A percentile compares a stretch with the other conserved stretches of the same genome.
Evolutionary conservation across 2,329 filamentous ascomycete genomes (phyloP).

Genomic region (Trichoderma endophyticum): DNA sequence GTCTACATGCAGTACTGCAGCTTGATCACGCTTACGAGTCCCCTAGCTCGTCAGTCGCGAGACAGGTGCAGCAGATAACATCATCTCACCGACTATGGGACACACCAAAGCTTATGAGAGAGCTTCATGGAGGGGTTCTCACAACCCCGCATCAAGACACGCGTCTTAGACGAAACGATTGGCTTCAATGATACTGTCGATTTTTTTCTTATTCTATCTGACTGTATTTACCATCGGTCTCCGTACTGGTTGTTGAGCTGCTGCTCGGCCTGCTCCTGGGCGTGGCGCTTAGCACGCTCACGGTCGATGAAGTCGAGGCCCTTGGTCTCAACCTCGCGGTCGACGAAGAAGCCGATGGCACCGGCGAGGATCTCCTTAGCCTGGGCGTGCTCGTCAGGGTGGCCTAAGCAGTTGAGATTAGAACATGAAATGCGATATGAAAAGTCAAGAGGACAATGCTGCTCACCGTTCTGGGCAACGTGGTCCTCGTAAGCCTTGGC

Average conservation of each 20-base stretch:
- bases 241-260: constrained; percentile 23
- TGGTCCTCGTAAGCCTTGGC: constrained; percentile 34
- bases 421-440: not conserved
- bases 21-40: not conserved
- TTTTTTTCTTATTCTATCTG: constrained; percentile 9
- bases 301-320: constrained; percentile 30
- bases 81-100: not conserved
- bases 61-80: constrained; percentile 9
- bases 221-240: constrained; percentile 13
- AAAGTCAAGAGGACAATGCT: no score
- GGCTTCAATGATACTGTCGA: constrained; percentile 5
- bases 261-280: constrained; percentile 26
- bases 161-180: not conserved
- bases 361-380: constrained; percentile 32
- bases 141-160: constrained; percentile 9
- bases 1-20: not conserved
- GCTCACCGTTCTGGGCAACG: constrained; percentile 26
- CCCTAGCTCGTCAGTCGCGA: constrained; percentile 8
- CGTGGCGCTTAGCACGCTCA: constrained; percentile 32
- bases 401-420: constrained; percentile 20
- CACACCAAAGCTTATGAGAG: not conserved
- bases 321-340: constrained; percentile 31
- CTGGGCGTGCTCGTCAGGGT: constrained; percentile 28
- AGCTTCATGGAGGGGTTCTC: constrained; percentile 8
- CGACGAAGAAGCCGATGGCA: constrained; percentile 31